Evolutionary conservation across 2,329 filamentous ascomycete genomes (phyloP).

Genomic region (Cercospora sesami): DNA sequence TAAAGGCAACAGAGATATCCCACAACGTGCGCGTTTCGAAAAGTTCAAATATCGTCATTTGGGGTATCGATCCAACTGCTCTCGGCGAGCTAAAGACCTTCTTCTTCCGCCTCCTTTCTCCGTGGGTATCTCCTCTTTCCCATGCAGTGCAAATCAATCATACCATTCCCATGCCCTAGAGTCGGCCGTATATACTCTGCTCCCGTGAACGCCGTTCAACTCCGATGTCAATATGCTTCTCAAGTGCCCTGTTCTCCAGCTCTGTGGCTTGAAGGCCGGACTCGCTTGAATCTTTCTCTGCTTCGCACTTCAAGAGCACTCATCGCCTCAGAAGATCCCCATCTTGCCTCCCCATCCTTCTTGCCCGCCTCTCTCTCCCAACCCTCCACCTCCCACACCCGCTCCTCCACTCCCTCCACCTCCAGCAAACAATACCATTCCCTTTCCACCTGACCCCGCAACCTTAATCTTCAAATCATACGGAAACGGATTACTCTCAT

Average conservation of each 20-base stretch:
- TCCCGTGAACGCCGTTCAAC: not conserved
- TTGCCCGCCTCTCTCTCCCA: slow-evolving; percentile 4
- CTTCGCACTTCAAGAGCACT: not conserved
- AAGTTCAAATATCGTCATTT: not conserved
- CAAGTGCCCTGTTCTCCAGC: not conserved
- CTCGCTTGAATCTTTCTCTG: not conserved
- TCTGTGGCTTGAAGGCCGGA: not conserved
- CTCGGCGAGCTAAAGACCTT: not conserved
- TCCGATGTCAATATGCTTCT: not conserved
- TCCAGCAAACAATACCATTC: not conserved
- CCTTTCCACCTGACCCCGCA: slow-evolving; percentile 21
- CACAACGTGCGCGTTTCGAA: not conserved
- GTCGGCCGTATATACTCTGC: not conserved
- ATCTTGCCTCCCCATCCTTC: slow-evolving; percentile 19
- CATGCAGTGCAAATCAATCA: not conserved
- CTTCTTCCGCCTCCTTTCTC: not conserved
- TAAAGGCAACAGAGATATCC: not conserved
- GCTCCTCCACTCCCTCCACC: not conserved
- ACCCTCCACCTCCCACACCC: not conserved
- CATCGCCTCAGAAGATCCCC: slow-evolving; percentile 21
- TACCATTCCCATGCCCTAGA: not conserved
- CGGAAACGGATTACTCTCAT: slow-evolving; percentile 88
- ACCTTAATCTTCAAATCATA: slow-evolving; percentile 84
- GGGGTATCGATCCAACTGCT: not conserved
- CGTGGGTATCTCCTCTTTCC: not conserved